Percentiles rank a stretch among this genome's conserved stretches.
Conservation (phyloP, 2,329 filamentous ascomycete genomes). For the Arthroderma uncinatum region DNA sequence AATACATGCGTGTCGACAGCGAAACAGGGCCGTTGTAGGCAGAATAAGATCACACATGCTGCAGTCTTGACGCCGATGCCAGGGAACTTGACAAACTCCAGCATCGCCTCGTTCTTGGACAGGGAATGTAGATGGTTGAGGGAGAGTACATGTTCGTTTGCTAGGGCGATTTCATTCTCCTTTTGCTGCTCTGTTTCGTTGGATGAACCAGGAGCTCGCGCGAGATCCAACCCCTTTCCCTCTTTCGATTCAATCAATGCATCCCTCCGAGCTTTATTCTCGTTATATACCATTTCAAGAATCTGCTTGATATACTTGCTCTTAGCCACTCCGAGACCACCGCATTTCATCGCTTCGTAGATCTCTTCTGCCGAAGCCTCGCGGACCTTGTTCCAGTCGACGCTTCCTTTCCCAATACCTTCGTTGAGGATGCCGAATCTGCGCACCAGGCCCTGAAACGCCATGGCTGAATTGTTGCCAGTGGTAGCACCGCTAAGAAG, state of each 20-base stretch:
- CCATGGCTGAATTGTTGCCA: conserved; percentile 49
- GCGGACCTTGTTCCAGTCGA: conserved; percentile 63
- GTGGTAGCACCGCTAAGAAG: conserved; percentile 52
- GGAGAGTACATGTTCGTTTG: conserved; percentile 51
- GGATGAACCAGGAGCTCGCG: conserved; percentile 24
- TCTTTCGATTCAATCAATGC: conserved; percentile 38
- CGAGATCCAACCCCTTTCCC: conserved; percentile 33
- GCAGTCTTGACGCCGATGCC: conserved; percentile 58
- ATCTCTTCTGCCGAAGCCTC: conserved; percentile 49
- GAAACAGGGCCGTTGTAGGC: conserved; percentile 51
- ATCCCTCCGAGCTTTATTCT: conserved; percentile 50
- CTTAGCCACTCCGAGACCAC: conserved; percentile 61
- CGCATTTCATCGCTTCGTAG: conserved; percentile 56
- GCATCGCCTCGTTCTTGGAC: conserved; percentile 46
- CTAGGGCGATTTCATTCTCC: conserved; percentile 46
- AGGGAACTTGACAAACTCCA: conserved; percentile 46
- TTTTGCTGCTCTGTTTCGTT: conserved; percentile 25
- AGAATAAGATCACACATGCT: conserved; percentile 54
- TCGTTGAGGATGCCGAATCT: conserved; percentile 52
- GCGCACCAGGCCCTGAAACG: conserved; percentile 54
- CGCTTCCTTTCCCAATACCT: conserved; percentile 57
- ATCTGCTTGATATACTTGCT: conserved; percentile 62
- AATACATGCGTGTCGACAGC: conserved; percentile 59
- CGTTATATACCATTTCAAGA: conserved; percentile 58
- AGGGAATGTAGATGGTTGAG: conserved; percentile 50